These are phyloP conservation scores for Phytophthora tubulina DNA, from an alignment of 352 stramenopile species.

Conservation along the genomic window DNA sequence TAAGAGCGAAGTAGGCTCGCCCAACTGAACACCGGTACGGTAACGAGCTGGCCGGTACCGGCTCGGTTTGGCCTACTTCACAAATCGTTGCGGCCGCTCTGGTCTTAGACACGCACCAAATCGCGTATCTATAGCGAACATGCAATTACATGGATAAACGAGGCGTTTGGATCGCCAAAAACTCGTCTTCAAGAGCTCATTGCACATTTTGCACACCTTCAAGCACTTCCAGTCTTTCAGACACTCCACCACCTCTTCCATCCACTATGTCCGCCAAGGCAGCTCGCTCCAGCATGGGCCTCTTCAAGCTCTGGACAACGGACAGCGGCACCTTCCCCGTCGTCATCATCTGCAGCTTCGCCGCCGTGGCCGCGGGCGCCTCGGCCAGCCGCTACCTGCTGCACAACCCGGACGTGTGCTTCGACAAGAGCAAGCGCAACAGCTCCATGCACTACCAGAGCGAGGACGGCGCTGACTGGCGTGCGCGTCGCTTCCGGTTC, in stretches of 20 bases:
- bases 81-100: neutral
- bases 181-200: conserved; percentile 8
- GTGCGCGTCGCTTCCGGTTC: conserved; percentile 54
- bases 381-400: conserved; percentile 43
- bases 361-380: conserved; percentile 39
- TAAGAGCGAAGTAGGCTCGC: too few relatives aligned
- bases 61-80: neutral
- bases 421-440: conserved; percentile 53
- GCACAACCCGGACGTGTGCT: conserved; percentile 50
- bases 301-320: conserved; percentile 64
- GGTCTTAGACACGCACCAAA: neutral
- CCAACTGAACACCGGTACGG: neutral
- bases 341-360: conserved; percentile 51
- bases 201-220: conserved; percentile 24
- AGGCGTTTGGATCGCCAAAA: neutral
- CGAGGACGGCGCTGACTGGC: conserved; percentile 46
- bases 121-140: neutral
- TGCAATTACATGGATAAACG: neutral
- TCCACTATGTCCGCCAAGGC: conserved; percentile 38
- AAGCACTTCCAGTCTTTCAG: neutral
- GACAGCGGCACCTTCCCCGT: conserved; percentile 60
- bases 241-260: conserved; percentile 13
- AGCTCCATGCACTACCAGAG: conserved; percentile 47
- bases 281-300: conserved; percentile 43
- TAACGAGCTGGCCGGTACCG: neutral